Percentiles rank a stretch among this genome's conserved stretches.
Conservation (phyloP, 2,329 filamentous ascomycete species). For the Neofusicoccum sp. region DNA sequence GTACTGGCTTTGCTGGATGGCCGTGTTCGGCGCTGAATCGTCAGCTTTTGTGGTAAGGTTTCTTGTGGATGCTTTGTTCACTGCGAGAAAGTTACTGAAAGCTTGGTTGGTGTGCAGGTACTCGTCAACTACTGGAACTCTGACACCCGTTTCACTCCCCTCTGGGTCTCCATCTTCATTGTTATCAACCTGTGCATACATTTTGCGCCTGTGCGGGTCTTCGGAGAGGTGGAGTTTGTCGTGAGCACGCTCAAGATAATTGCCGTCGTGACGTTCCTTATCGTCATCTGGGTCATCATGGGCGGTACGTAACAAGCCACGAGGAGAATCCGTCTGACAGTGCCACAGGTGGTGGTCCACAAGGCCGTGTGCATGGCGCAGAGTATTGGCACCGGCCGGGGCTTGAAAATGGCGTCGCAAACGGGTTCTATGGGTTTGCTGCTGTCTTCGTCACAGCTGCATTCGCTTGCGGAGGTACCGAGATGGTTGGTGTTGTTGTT, state of each 20-base stretch:
- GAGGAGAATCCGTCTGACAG: conserved; percentile 23
- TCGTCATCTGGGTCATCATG: conserved; percentile 81
- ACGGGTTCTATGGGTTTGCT: conserved; percentile 80
- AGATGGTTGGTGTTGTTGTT: conserved; percentile 73
- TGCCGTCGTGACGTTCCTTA: conserved; percentile 83
- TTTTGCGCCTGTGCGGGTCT: conserved; percentile 81
- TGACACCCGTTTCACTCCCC: conserved; percentile 46
- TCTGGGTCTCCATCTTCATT: conserved; percentile 82
- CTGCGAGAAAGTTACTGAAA: conserved; percentile 70
- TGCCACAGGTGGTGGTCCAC: conserved; percentile 66
- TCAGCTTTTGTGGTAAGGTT: neutral
- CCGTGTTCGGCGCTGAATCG: conserved; percentile 55
- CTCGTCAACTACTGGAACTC: conserved; percentile 79
- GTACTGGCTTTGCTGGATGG: conserved; percentile 84
- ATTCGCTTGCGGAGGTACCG: conserved; percentile 72
- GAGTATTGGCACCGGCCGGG: conserved; percentile 75
- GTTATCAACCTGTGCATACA: conserved; percentile 78
- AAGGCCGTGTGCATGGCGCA: conserved; percentile 73
- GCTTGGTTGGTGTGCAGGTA: conserved; percentile 72
- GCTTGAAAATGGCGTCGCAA: conserved; percentile 65
- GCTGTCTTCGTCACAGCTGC: conserved; percentile 74
- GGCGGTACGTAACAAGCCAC: conserved; percentile 60
- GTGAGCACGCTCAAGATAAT: conserved; percentile 84
- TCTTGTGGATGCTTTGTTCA: neutral
- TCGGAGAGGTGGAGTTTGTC: conserved; percentile 85